Base-by-base conservation (phyloP, 352 stramenopile species). In the Elongisporangium prolatum region DNA sequence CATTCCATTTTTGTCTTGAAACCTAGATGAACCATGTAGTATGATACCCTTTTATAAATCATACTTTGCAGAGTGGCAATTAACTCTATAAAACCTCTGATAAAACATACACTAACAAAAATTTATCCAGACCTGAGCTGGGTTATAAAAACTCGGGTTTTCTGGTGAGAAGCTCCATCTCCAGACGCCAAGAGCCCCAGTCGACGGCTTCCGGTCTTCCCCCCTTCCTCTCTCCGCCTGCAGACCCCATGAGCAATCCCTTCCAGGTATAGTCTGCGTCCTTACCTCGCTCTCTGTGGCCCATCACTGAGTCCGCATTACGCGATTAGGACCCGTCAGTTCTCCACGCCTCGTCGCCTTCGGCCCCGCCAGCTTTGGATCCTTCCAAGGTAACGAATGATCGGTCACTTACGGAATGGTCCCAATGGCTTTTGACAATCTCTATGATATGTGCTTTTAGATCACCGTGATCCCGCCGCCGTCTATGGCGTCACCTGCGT, bases 381-480 rank as follows among this genome's bases (percentile, higher is more conserved):
- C 63, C 57, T 24, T 69, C 61, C 37, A 58, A 56, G 21, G 65
- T 52, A n/a, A 7, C 37, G 16, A 20, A 54, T n/a, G n/a, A 51
- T 44, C 28, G 17, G 14, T n/a, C 6, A 20, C 28, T 24, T 24
- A 74, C 54, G 49, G 55, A 49, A 20, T 60, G 58, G 53, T 68
- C 59, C 16, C 64, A 16, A 64, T 38, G 25, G 28, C 53, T n/a
- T 44, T 18, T 28, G 54, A 65, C 34, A 55, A 57, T 40, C 37
- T 72, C 24, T 62, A 65, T 48, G 38, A 44, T 0, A 50, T 48
- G 37, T 52, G 68, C 9, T 9, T 13, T 24, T 56, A 72, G 24
- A 74, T 74, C 44, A 62, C 72, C 21, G 21, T 64, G 25, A 71
- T 82, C 50, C 59, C 67, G 54, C 67, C 72, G n/a, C 72, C 76